Conservation (phyloP, 106 monocot species). For the Dioscorea dumetorum region DNA sequence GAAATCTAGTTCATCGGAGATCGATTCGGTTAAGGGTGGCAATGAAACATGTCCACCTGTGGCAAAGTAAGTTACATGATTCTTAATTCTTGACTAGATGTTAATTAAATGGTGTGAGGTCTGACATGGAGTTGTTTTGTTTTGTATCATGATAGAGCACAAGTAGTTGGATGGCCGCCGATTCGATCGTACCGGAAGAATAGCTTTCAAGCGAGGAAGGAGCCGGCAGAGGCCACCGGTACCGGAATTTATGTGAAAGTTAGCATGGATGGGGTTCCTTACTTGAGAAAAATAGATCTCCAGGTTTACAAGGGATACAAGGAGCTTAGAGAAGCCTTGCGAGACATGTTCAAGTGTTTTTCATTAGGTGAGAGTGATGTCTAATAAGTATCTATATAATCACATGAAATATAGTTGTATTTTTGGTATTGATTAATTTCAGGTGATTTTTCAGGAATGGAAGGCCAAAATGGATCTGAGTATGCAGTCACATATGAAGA, state of each 20-base stretch:
- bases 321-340: constrained; percentile 43
- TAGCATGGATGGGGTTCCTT: constrained; percentile 70
- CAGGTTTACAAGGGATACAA: constrained; percentile 16
- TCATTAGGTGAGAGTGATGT: constrained; percentile 32
- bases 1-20: no score
- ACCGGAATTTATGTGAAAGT: constrained; percentile 46
- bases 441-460: constrained; percentile 11
- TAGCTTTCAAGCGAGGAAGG: constrained; percentile 29
- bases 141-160: constrained; percentile 28
- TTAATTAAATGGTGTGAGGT: no score
- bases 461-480: constrained; percentile 36
- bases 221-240: constrained; percentile 16
- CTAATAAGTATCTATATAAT: not conserved
- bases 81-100: no score
- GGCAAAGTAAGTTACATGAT: no score
- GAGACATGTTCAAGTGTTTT: constrained; percentile 77
- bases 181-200: constrained; percentile 61
- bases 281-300: constrained; percentile 31
- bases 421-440: not conserved
- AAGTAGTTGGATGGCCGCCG: constrained; percentile 78
- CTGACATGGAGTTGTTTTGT: not conserved
- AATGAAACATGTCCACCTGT: no score
- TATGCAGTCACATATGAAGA: constrained; percentile 70
- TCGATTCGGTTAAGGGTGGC: no score
- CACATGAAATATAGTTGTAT: not conserved